Base-by-base conservation (phyloP, 768 basidiomycete species). In the Amanita phalloides region DNA sequence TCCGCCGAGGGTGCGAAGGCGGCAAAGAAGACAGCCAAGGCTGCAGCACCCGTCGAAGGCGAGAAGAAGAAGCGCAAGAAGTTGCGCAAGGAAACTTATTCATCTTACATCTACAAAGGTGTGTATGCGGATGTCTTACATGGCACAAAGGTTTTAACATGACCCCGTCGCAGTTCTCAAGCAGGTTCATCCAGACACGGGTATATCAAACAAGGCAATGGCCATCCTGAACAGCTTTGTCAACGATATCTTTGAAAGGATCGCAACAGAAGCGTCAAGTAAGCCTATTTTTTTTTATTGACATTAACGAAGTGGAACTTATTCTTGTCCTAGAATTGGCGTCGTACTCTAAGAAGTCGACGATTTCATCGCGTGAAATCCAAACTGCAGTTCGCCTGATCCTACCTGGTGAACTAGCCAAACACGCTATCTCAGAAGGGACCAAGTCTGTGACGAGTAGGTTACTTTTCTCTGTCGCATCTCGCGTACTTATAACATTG, bases 121-220 rank as follows among this genome's bases (percentile, higher is more conserved):
- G 56, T 49, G 72, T 10, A 13, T 42, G 36, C 21, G 20, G 43
- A 7, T 45, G 13, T 23, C 43, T 30, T 44, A 39, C 37, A 21
- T 14, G 14, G n/a, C 14, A 9, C 47, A 21, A 53, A 9, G 26
- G 25, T 21, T 17, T 25, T 21, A 6, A 21, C 43, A 44, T 4
- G 17, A 17, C 17, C 17, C 17, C 17, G 28, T 10, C 20, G 32
- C 60, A 91, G 92, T 94, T 61, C 81, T 95, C 56, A 92, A 90
- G 71, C 92, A 97, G 74, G 94, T 97, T 54, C 95, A 97, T 75
- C 92, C 94, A 48, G 95, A 97, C 64, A 98, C 91, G 47, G 95
- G 94, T 84, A 97, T 97, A 73, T 94, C 93, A 51, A 97, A 96
- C 83, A 95, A 95, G 77, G 92, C 91, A 20, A 94, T 95, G 90